Evolutionary conservation across 805 yeast species (phyloP).

Genomic region (Suhomyces sp.): DNA sequence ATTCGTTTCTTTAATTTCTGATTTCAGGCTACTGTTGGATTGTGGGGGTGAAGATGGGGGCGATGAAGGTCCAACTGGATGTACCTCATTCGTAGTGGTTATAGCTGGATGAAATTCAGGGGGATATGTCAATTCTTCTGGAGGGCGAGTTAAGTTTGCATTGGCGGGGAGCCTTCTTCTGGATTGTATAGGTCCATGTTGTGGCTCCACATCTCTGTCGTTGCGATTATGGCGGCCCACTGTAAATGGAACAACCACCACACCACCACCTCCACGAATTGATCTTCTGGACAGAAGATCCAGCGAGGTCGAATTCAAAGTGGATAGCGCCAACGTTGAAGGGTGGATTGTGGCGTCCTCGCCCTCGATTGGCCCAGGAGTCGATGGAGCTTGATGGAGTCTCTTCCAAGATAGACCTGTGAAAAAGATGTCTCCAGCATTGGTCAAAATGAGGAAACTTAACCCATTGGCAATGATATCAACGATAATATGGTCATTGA

Average conservation of each 20-base stretch:
- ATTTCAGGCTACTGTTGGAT: not conserved
- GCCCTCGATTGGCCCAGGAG: slow-evolving; percentile 30
- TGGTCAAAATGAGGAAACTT: slow-evolving; percentile 57
- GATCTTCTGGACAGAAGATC: slow-evolving; percentile 8
- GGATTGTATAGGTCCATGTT: slow-evolving; percentile 4
- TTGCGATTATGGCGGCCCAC: slow-evolving; percentile 10
- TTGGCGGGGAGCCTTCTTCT: slow-evolving; percentile 14
- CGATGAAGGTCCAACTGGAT: too few species aligned
- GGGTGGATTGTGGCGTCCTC: slow-evolving; percentile 20
- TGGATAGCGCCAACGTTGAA: slow-evolving; percentile 8
- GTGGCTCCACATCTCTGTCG: slow-evolving; percentile 7
- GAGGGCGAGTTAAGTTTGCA: slow-evolving; percentile 24
- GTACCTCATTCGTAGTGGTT: too few species aligned
- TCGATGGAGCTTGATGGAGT: slow-evolving; percentile 10
- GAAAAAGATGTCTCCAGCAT: slow-evolving; percentile 53
- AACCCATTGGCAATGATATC: slow-evolving; percentile 66
- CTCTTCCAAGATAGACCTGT: slow-evolving; percentile 44
- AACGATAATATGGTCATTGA: slow-evolving; percentile 34
- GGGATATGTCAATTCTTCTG: slow-evolving; percentile 21
- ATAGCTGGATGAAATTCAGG: slow-evolving; percentile 2
- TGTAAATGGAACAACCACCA: slow-evolving; percentile 6
- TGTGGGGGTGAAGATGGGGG: too few species aligned
- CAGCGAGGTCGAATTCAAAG: slow-evolving; percentile 1
- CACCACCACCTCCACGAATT: slow-evolving; percentile 13
- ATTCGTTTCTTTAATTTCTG: slow-evolving; percentile 7